Conservation (phyloP, 768 basidiomycete genomes). For the Glaciozyma antarctica region DNA sequence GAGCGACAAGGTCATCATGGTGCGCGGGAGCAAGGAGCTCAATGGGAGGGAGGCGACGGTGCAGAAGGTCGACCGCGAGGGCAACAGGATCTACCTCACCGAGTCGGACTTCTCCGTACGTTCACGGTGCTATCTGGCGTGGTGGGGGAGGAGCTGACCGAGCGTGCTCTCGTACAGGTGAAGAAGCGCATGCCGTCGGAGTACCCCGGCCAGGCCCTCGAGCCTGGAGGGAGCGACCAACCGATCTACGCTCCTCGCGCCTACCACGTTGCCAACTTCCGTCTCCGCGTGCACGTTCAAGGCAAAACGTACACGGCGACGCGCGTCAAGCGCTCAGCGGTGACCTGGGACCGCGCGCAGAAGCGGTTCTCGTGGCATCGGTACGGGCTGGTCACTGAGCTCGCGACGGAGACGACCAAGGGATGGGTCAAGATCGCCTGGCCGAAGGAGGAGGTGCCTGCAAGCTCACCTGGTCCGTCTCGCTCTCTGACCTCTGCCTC, state of each 20-base stretch:
- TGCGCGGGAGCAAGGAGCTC: conserved; percentile 22
- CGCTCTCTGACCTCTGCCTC: not conserved
- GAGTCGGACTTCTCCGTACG: conserved; percentile 29
- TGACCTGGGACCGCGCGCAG: conserved; percentile 21
- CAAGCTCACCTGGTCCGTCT: not conserved
- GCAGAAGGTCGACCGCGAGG: conserved; percentile 28
- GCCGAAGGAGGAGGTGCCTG: conserved; percentile 23
- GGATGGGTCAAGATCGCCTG: conserved; percentile 25
- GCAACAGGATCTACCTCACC: conserved; percentile 29
- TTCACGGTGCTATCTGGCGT: not conserved
- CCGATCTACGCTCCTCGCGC: conserved; percentile 7
- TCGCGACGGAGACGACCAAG: conserved; percentile 7
- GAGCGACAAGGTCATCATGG: conserved; percentile 30
- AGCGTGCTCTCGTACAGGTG: not conserved
- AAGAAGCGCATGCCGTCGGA: conserved; percentile 26
- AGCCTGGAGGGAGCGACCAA: conserved; percentile 7
- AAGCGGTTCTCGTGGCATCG: conserved; percentile 27
- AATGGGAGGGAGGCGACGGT: conserved; percentile 29
- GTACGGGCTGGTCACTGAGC: conserved; percentile 20
- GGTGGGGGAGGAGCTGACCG: not conserved
- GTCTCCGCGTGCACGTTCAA: conserved; percentile 23
- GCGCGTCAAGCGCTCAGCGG: conserved; percentile 14
- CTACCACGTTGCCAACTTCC: conserved; percentile 31
- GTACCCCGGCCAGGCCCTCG: conserved; percentile 26
- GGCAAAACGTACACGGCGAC: conserved; percentile 26